These are phyloP conservation scores for Melampsora abietis-canadensis DNA, from an alignment of 1,284 basidiomycete genomes.

Conservation along the genomic window DNA sequence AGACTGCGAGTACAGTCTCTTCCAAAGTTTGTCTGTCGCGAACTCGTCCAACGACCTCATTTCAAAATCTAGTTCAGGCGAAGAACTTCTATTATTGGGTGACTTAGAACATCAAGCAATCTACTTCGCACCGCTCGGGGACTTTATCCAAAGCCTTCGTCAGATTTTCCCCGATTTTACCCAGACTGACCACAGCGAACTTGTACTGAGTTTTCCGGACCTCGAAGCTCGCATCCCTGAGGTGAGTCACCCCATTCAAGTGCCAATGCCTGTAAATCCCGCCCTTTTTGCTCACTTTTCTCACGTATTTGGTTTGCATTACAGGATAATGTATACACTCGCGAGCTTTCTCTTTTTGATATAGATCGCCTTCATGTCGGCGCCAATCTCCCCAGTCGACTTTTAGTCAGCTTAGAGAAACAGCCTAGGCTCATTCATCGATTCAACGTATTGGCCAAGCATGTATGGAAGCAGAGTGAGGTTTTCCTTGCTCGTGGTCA, in stretches of 20 bases:
- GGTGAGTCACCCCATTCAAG: slow-evolving; percentile 2
- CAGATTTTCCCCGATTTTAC: slow-evolving; percentile 30
- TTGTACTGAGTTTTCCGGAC: slow-evolving; percentile 28
- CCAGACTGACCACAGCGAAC: slow-evolving; percentile 17
- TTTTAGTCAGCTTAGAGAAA: slow-evolving; percentile 23
- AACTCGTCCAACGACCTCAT: neutral
- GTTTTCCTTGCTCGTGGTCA: too few species aligned
- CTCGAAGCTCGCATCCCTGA: slow-evolving; percentile 30
- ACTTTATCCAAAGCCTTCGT: slow-evolving; percentile 14
- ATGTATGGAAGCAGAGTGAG: slow-evolving; percentile 28
- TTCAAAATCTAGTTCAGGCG: neutral
- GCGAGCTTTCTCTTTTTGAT: slow-evolving; percentile 34
- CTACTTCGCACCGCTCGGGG: slow-evolving; percentile 17
- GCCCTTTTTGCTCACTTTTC: neutral
- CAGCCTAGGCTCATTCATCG: slow-evolving; percentile 39
- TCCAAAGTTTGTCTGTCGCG: slow-evolving; percentile 5
- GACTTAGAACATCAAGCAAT: slow-evolving; percentile 25
- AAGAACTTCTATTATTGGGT: slow-evolving; percentile 13
- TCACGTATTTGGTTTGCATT: neutral
- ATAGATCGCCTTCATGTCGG: slow-evolving; percentile 40
- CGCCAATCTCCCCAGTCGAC: slow-evolving; percentile 20
- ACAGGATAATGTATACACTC: slow-evolving; percentile 34
- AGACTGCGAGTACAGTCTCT: slow-evolving; percentile 31
- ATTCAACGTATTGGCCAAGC: slow-evolving; percentile 37
- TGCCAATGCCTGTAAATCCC: too few species aligned